Evolutionary conservation across 768 basidiomycete species (phyloP), one percentile per base, ranked within the genome.

Genomic region (Antrodiella citrinella): DNA sequence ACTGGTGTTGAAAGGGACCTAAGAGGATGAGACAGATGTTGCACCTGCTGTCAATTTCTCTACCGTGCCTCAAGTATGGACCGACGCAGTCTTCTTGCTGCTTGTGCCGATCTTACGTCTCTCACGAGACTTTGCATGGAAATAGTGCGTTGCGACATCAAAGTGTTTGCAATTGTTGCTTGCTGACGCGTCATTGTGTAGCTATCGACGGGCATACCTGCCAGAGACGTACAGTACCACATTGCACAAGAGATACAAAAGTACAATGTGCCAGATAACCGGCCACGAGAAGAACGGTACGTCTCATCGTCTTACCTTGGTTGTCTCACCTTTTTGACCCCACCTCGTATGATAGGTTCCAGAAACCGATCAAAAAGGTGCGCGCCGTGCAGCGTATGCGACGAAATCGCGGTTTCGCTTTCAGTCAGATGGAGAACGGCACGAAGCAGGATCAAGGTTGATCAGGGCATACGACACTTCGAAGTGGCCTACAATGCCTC

Each of bases 281-380:
- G 96, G 39, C 96, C 96, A 2, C 77, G 96, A 51, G 94, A 98
- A 68, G 96, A 96, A 68, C 96, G 98, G 86, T 97, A 59, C 57
- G 83, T 78, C 3, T 45, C n/a, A n/a, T n/a, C n/a, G n/a, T n/a
- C n/a, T n/a, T n/a, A n/a, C n/a, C n/a, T 5, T 43, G 50, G 45
- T 47, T 58, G 23, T 59, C 30, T 9, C 5, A 23, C 30, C 7
- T 26, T 13, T 38, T 24, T 30, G 51, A 25, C 30, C 25, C n/a
- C 23, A 3, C 47, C 24, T 35, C 26, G 15, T 22, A 45, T 24
- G 21, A 4, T 51, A 94, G 91, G 67, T 96, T 96, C 71, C 93
- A 97, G 67, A 96, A 97, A 65, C 96, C 96, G 13, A 99, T 99
- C 76, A 98, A 97, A 69, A 99, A 99, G 66, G 96, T 99, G 11